These are phyloP conservation scores for Tetradesmus obliquus DNA, from an alignment of 139 green algal species.

Conservation along the genomic window DNA sequence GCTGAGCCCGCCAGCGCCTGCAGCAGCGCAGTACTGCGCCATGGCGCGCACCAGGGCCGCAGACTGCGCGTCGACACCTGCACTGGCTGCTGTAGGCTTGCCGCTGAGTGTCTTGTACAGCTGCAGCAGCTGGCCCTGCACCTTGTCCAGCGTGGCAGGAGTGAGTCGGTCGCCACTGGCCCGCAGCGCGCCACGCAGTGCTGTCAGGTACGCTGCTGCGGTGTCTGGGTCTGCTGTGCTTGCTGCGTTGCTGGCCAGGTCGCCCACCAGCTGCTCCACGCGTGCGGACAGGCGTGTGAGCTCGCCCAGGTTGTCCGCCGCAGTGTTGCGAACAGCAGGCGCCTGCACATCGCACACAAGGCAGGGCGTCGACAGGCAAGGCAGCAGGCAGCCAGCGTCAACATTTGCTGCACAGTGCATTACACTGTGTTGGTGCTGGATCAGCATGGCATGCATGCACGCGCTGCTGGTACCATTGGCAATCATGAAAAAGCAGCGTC, in stretches of 20 bases:
- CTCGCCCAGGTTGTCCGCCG: constrained; percentile 86
- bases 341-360: background rate
- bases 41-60: constrained; percentile 1
- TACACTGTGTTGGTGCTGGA: no score
- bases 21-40: background rate
- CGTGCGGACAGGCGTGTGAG: constrained; percentile 80
- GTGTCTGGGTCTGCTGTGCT: constrained; percentile 56
- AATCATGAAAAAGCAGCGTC: no score
- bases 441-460: no score
- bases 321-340: constrained; percentile 61
- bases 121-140: constrained; percentile 48
- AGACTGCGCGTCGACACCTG: constrained; percentile 15
- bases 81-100: background rate
- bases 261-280: constrained; percentile 80
- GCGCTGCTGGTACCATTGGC: no score
- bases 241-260: constrained; percentile 63
- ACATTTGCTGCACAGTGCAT: no score
- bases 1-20: background rate
- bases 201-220: constrained; percentile 73
- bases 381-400: background rate
- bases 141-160: constrained; percentile 62
- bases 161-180: constrained; percentile 67
- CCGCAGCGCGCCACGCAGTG: constrained; percentile 75
- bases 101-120: constrained; percentile 24
- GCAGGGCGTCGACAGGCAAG: background rate